Evolutionary conservation across 495 filamentous ascomycete genomes (phyloP).

Genomic region (Lasiosphaeris hirsuta): DNA sequence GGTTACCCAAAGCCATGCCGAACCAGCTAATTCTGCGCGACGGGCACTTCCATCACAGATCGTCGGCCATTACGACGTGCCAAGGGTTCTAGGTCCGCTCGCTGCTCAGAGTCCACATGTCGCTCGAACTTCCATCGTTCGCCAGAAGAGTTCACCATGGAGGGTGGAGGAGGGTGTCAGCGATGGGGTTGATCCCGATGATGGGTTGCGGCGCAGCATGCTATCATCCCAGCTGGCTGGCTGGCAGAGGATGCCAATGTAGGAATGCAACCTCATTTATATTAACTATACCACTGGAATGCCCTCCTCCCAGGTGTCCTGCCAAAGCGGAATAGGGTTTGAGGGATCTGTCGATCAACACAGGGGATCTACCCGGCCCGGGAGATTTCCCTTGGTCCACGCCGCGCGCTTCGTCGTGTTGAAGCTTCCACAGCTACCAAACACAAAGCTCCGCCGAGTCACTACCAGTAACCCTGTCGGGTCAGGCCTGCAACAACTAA

Average conservation of each 20-base stretch:
- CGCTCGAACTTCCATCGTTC: not conserved
- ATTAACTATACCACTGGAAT: not conserved
- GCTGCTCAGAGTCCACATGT: not conserved
- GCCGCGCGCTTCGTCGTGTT: not conserved
- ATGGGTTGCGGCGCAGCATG: slow-evolving; percentile 8
- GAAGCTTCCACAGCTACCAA: not conserved
- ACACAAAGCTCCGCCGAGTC: too few species aligned
- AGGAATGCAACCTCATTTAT: slow-evolving; percentile 5
- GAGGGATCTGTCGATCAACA: slow-evolving; percentile 28
- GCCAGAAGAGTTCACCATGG: not conserved
- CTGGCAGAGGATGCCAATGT: not conserved
- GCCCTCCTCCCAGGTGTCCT: not conserved
- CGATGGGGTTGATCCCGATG: slow-evolving; percentile 5
- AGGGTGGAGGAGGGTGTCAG: not conserved
- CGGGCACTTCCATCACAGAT: not conserved
- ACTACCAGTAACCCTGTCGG: too few species aligned
- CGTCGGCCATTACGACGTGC: not conserved
- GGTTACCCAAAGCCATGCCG: not conserved
- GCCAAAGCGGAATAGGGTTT: slow-evolving; percentile 23
- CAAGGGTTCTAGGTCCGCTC: not conserved
- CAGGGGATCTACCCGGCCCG: slow-evolving; percentile 21
- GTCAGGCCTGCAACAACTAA: too few species aligned
- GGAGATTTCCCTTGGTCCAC: not conserved
- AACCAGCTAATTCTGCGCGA: not conserved
- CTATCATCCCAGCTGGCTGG: slow-evolving; percentile 8